Evolutionary conservation across 352 stramenopile genomes (phyloP), one percentile per base, ranked within the genome.

Genomic region (Phytophthora foliorum): DNA sequence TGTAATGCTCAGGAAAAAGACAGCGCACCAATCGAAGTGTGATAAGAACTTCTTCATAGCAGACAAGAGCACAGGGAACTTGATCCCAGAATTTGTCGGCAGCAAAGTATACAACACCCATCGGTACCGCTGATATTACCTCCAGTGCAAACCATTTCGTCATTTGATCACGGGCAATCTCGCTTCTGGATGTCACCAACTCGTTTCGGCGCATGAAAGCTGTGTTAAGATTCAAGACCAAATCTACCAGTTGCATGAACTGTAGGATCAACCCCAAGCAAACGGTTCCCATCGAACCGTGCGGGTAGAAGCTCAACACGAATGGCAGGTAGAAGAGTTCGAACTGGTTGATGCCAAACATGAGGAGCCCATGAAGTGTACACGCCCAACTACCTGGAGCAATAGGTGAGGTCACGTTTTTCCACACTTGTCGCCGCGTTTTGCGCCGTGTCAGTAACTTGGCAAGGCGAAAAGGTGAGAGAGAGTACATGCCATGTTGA

Each of bases 301-400:
- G 22, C 14, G 60, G 42, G 17, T 56, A 65, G 14, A 44, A 65
- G 10, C 36, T 31, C 1, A 53, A 29, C 6, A 54, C 36, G 22
- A 70, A 70, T 7, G 54, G 54, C 21, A 70, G 48, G 29, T 70
- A 65, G 17, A 70, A 58, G 7, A 70, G 9, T 34, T 70, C 45
- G 39, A 70, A 70, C 19, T 65, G 48, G 29, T 32, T 50, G n/a
- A 57, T 19, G 24, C 16, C 31, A 27, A 65, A 13, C 63, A 70
- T 57, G 22, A 53, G 17, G 60, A 80, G 7, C 57, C 77, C 27
- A 68, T 88, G 41, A 6, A 50, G 1, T 55, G 75, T 57, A 2
- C 24, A 38, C 7, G 27, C 4, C 13, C 4, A n/a, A 25, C 51
- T 52, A 10, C 8, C 39, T 2, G 59, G 50, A 3, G n/a, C 16